Evolutionary conservation across 1,284 basidiomycete genomes (phyloP).

Genomic region (Cryptococcus hybrid): DNA sequence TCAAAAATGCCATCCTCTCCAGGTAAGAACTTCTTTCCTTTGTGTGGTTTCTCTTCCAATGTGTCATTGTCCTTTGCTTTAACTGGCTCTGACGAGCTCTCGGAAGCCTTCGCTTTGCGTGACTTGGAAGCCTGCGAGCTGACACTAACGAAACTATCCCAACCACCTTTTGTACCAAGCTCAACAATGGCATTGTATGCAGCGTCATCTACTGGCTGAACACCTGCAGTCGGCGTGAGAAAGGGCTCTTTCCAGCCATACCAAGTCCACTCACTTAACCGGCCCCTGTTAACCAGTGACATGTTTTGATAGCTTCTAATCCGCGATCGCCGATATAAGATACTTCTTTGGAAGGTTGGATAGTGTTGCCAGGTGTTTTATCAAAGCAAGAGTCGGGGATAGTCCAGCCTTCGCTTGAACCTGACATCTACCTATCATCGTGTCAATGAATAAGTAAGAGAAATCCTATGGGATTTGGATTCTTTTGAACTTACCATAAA

Average conservation of each 20-base stretch:
- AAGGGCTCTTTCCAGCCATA: no score
- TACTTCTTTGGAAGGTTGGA: slow-evolving; percentile 56
- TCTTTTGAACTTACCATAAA: slow-evolving; percentile 58
- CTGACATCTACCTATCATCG: slow-evolving; percentile 64
- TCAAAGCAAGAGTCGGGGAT: slow-evolving; percentile 78
- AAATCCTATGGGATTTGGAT: no score
- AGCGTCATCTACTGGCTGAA: slow-evolving; percentile 66
- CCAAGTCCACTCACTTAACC: slow-evolving; percentile 65
- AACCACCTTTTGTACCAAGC: slow-evolving; percentile 68
- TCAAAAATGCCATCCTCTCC: no score
- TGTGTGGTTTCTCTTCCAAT: no score
- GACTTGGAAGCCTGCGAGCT: no score
- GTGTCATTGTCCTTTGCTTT: no score
- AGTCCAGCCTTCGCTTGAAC: slow-evolving; percentile 63
- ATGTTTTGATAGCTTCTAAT: slow-evolving; percentile 59
- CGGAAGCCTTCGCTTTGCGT: no score
- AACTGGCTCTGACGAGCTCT: no score
- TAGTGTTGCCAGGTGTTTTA: slow-evolving; percentile 62
- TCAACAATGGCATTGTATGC: slow-evolving; percentile 68
- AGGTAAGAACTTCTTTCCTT: no score
- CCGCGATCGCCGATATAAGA: slow-evolving; percentile 64
- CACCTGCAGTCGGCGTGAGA: slow-evolving; percentile 22
- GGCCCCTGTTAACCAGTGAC: slow-evolving; percentile 76
- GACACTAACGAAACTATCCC: slow-evolving; percentile 28
- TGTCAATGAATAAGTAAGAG: background rate